Percentiles rank a stretch among this genome's conserved stretches.
These are phyloP conservation scores for Pseudopithomyces chartarum DNA, from an alignment of 2,329 filamentous ascomycete species.

Conservation along the genomic window DNA sequence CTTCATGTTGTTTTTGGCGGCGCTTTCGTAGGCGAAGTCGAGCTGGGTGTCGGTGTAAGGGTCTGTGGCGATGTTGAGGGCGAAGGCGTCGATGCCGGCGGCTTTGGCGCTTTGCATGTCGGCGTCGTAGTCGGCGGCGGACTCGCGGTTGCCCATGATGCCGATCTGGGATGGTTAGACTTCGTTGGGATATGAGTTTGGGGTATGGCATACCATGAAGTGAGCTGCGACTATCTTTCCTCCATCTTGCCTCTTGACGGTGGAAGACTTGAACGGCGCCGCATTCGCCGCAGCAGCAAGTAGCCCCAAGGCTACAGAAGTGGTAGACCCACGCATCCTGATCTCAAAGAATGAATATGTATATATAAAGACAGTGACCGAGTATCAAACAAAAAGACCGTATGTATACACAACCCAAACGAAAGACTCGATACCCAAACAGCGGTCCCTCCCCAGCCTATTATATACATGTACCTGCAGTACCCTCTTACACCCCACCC, in stretches of 20 bases:
- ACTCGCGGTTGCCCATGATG: slow-evolving; percentile 26
- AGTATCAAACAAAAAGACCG: background rate
- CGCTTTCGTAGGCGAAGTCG: slow-evolving; percentile 29
- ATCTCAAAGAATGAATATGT: background rate
- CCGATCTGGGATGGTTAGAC: slow-evolving; percentile 27
- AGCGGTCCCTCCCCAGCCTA: background rate
- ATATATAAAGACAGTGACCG: slow-evolving; percentile 11
- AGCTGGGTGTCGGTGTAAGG: slow-evolving; percentile 27
- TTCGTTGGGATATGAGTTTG: background rate
- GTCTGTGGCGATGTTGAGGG: slow-evolving; percentile 36
- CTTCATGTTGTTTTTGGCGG: slow-evolving; percentile 31
- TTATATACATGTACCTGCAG: no score
- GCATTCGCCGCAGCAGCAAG: slow-evolving; percentile 20
- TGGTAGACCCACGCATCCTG: slow-evolving; percentile 18
- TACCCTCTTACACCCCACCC: no score
- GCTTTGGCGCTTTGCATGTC: slow-evolving; percentile 35
- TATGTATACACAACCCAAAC: slow-evolving; percentile 1
- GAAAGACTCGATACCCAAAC: background rate
- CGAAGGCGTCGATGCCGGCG: slow-evolving; percentile 40
- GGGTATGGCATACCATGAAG: slow-evolving; percentile 26
- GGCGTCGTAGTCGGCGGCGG: slow-evolving; percentile 29
- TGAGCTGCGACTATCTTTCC: slow-evolving; percentile 30
- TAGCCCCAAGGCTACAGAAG: slow-evolving; percentile 21
- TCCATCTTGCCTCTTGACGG: slow-evolving; percentile 15
- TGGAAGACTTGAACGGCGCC: slow-evolving; percentile 14